Evolutionary conservation across 176 grass and related monocot genomes (phyloP), one percentile per base, ranked within the genome.

Genomic region (Oropetium thomaeum): DNA sequence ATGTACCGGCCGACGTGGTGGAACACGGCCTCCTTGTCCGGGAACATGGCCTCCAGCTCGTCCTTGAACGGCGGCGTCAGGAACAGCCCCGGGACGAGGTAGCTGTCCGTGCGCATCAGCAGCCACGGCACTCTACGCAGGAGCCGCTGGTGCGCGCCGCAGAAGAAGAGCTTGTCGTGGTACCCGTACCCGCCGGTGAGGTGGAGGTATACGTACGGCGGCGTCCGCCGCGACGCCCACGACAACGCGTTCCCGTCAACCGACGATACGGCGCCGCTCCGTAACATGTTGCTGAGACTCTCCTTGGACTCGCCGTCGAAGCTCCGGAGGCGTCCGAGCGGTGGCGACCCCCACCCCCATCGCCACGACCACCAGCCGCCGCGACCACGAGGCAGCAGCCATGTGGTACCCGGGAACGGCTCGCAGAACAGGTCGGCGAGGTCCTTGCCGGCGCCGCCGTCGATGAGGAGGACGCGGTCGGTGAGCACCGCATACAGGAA

Each of bases 401-500:
- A 91, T 16, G 92, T 84, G 0, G 67, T 1, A 12, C 27, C 68
- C 1, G 86, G 89, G 85, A 96, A 96, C 19, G 92, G 88, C 76
- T 91, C 88, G 65, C 88, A 91, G 74, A 91, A 96, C 12, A 96
- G 88, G 41, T 70, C 86, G 16, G 10, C 15, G 7, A 15, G 67
- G 59, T 62, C 77, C 37, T 40, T 5, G 15, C 15, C 45, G 43
- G 28, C 1, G 16, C 15, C 45, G 2, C 2, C 0, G 69, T 91
- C 82, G 75, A 96, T 2, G 34, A 96, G 88, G 43, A 96, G 76
- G 1, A 87, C 92, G 32, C 85, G 83, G 29, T 82, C 43, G 22
- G 89, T 87, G 62, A 95, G 92, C 62, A 95, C 2, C 1, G 92
- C 79, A 45, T 90, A 95, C 0, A 95, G 71, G 83, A 91, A 96